These are phyloP conservation scores for Tolypocladium pustulatum DNA, from an alignment of 2,329 filamentous ascomycete species.

Conservation along the genomic window DNA sequence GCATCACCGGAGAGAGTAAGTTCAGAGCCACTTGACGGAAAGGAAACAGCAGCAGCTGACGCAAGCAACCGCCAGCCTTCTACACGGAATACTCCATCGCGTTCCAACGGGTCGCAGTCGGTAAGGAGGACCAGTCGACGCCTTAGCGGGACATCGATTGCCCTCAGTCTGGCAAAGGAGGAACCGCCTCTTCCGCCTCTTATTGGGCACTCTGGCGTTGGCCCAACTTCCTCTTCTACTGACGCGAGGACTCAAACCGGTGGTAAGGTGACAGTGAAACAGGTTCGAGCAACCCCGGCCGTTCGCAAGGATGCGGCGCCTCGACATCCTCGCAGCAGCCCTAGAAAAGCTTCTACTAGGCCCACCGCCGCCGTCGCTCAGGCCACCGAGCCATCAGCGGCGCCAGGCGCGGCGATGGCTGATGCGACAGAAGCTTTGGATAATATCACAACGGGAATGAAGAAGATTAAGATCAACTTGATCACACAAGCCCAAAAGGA, in stretches of 20 bases:
- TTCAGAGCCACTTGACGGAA: background rate
- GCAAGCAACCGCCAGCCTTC: constrained; percentile 14
- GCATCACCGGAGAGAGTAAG: constrained; percentile 19
- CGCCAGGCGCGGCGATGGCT: constrained; percentile 3
- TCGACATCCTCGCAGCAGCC: constrained; percentile 18
- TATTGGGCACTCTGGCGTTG: constrained; percentile 1
- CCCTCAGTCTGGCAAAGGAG: constrained; percentile 13
- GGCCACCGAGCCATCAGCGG: constrained; percentile 5
- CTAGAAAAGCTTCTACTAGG: constrained; percentile 23
- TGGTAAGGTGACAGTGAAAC: constrained; percentile 43
- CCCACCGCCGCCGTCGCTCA: constrained; percentile 5
- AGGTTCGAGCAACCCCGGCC: constrained; percentile 39
- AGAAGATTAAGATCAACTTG: constrained; percentile 52
- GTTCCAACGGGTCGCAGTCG: constrained; percentile 13
- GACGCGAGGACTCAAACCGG: constrained; percentile 26
- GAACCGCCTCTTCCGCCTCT: constrained; percentile 3
- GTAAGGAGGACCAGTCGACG: constrained; percentile 31
- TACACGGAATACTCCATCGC: constrained; percentile 19
- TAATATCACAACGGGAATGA: constrained; percentile 46
- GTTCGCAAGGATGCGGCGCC: constrained; percentile 30
- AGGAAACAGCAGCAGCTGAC: background rate
- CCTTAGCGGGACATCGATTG: constrained; percentile 36
- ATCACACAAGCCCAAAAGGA: constrained; percentile 49
- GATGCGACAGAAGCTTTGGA: constrained; percentile 33
- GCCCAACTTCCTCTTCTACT: constrained; percentile 28